Base-by-base conservation (phyloP, 306 rosid genomes). In the Citrullus mucosospermus region DNA sequence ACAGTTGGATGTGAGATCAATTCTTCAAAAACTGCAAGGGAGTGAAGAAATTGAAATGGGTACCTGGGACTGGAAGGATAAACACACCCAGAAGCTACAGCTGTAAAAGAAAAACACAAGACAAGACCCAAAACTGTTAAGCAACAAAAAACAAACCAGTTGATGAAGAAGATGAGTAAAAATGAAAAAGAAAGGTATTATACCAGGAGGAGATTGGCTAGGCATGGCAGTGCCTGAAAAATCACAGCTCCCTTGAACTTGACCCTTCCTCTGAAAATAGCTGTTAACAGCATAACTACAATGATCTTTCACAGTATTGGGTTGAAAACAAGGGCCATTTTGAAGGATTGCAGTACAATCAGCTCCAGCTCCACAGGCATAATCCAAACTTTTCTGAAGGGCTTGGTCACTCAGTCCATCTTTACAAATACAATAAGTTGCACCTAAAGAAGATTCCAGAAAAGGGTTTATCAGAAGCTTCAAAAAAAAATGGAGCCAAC, bases 281-380 rank as follows among this genome's bases (percentile, higher is more conserved):
- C 99, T 96, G 44, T 93, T 96, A 4, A 87, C 98, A 38, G 99
- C 99, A 81, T 86, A 96, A 65, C 34, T 90, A 81, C 99, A 96
- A 77, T 96, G 99, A 82, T 89, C 97, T 48, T 96, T 91, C 8
- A 96, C 75, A 18, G 98, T 92, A 80, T 96, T 96, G 8, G 99
- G 99, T 3, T 81, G 68, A 84, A 54, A 96, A 86, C 99, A 96
- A 8, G 78, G 79, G 79, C 99, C 99, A 87, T 41, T 90, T 79
- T 88, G 93, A 9, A 38, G 1, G 70, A 96, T 88, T 12, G 86
- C 86, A 6, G 84, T 17, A 41, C 99, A 96, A 50, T 96, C 99
- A 80, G 99, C 99, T 71, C 99, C 99, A 56, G 90, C 88, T 81
- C 99, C 99, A 85, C 99, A 96, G 10, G 99, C 99, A 86, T 92